Conservation (phyloP, 1,139 yeast species). For the Taphrina pruni region DNA sequence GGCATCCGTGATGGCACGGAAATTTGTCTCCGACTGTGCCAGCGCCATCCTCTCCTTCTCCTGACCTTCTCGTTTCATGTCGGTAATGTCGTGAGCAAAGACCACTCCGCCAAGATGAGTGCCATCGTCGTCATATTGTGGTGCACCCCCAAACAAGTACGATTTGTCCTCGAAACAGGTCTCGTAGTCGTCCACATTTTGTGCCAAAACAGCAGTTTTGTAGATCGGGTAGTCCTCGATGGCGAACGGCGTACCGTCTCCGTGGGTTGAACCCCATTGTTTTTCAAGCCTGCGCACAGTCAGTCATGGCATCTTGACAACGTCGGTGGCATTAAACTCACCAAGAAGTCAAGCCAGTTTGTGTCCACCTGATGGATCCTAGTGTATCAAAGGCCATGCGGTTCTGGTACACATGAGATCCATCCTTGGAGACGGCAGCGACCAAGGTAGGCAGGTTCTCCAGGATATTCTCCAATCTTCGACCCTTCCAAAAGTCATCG, state of each 20-base stretch:
- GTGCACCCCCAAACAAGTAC: constrained; percentile 17
- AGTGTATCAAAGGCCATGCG: constrained; percentile 18
- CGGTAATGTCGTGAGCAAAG: constrained; percentile 32
- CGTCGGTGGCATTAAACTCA: not conserved
- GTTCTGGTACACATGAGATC: constrained; percentile 21
- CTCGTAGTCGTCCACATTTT: constrained; percentile 21
- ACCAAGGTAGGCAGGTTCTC: constrained; percentile 24
- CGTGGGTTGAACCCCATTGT: constrained; percentile 33
- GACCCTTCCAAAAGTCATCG: constrained; percentile 18
- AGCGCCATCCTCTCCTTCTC: constrained; percentile 26
- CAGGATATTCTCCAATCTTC: constrained; percentile 9
- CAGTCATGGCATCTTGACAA: not conserved
- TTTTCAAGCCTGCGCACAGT: constrained; percentile 1
- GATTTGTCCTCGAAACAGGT: constrained; percentile 28
- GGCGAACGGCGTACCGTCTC: constrained; percentile 25
- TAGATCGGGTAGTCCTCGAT: constrained; percentile 26
- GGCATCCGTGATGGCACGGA: constrained; percentile 16
- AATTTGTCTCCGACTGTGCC: constrained; percentile 21
- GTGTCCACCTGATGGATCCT: constrained; percentile 17
- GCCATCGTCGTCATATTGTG: constrained; percentile 24
- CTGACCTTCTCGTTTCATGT: constrained; percentile 17
- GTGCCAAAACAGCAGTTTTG: constrained; percentile 20
- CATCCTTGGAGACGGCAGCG: constrained; percentile 28
- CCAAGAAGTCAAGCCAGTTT: constrained; percentile 21
- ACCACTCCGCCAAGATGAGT: constrained; percentile 21